Evolutionary conservation across 192 early-diverging fungal species (phyloP), one percentile per base, ranked within the genome.

Genomic region (Coemansia sp.): DNA sequence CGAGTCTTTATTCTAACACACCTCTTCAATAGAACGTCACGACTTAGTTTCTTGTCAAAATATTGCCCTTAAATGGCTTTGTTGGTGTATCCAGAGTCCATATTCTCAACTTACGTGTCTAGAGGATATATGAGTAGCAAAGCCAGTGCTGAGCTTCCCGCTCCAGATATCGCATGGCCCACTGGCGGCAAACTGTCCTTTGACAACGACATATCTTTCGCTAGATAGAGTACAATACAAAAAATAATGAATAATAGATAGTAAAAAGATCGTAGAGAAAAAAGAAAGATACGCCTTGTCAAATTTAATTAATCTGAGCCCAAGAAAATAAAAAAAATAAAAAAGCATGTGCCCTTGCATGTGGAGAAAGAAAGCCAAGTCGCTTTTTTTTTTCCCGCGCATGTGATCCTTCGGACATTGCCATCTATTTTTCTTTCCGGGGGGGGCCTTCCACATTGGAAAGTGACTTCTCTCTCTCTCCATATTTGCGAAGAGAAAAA

Each of bases 61-160:
- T 30, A 50, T 5, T 10, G 32, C 33, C 38, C 19, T 11, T 69
- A 8, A 2, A 14, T 57, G 28, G 5, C 53, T 6, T 32, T 33
- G 28, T 23, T 53, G 50, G 26, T 9, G 30, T 30, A 14, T 26
- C 30, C 6, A 32, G 0, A n/a, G 16, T 13, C 16, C 11, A 17
- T 14, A 33, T 23, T 21, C 17, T 10, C 5, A 35, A 68, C 70
- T 61, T 72, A 82, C 82, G 81, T 97, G 78, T 99, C 97, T 28
- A 98, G 89, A 14, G 97, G 97, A 82, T 97, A 99, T 42, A 95
- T 92, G 46, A 94, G 81, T 26, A 91, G 84, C 72, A 97, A 89
- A 17, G 97, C 95, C 59, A 97, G 91, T 69, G 94, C 92, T 17
- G 96, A 94, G 60, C 96, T 95, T 33, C 91, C 85, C 10, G 96